phyloP scores from a whole-genome alignment of 345 rosid species.

The Hibiscus trionum region DNA sequence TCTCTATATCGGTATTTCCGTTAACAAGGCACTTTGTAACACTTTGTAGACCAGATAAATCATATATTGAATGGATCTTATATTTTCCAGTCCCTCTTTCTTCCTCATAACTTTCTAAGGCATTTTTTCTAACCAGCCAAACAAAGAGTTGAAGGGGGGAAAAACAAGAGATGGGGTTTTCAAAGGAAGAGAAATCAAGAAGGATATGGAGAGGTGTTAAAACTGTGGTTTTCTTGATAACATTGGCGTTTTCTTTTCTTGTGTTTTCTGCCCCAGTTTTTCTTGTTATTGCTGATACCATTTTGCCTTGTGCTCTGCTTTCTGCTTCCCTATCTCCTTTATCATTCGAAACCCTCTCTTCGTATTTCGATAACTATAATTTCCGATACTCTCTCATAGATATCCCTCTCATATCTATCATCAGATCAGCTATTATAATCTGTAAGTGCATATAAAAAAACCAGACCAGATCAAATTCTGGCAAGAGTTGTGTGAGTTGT shows the following conservation, averaged over 20 bases:
- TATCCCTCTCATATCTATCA: conserved; percentile 67
- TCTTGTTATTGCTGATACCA: conserved; percentile 69
- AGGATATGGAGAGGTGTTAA: conserved; percentile 49
- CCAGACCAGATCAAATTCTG: neutral
- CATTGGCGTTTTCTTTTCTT: conserved; percentile 70
- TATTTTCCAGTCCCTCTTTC: neutral
- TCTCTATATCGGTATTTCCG: conserved; percentile 4
- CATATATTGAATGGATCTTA: no score
- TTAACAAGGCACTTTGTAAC: neutral
- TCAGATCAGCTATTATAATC: conserved; percentile 75
- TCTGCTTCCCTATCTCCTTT: conserved; percentile 44
- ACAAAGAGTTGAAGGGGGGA: neutral
- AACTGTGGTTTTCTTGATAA: conserved; percentile 61
- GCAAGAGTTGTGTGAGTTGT: neutral
- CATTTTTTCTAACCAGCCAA: neutral
- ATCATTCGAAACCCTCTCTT: conserved; percentile 20
- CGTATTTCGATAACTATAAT: conserved; percentile 18
- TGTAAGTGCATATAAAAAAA: conserved; percentile 39
- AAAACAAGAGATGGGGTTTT: conserved; percentile 42
- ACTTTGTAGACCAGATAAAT: no score
- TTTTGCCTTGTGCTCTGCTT: conserved; percentile 72
- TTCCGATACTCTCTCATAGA: conserved; percentile 75
- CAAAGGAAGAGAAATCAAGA: conserved; percentile 53
- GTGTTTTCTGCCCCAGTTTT: conserved; percentile 80
- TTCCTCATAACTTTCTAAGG: neutral